These are phyloP conservation scores for Diaporthe citriasiana DNA, from an alignment of 2,329 filamentous ascomycete species.

Conservation along the genomic window DNA sequence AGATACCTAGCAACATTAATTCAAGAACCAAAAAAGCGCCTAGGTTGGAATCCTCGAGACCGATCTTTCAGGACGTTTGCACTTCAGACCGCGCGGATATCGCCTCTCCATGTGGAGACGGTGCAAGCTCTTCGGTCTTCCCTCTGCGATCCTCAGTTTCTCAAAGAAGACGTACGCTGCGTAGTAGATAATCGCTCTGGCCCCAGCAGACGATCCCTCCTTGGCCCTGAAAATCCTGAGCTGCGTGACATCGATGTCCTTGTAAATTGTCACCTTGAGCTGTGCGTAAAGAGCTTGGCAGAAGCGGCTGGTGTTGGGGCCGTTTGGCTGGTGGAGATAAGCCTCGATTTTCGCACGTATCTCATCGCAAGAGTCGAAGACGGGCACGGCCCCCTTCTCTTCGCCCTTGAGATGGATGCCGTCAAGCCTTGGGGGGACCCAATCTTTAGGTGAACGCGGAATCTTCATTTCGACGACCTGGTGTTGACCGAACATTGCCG, in stretches of 20 bases:
- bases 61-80: too few species aligned
- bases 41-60: too few species aligned
- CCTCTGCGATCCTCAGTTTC: neutral
- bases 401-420: neutral
- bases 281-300: neutral
- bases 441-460: neutral
- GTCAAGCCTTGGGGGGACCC: neutral
- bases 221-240: neutral
- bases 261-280: neutral
- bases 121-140: neutral
- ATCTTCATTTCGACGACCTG: neutral
- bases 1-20: too few species aligned
- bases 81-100: neutral
- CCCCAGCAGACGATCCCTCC: neutral
- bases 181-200: neutral
- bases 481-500: neutral
- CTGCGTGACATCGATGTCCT: neutral
- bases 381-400: neutral
- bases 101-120: neutral
- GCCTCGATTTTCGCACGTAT: neutral
- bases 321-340: neutral
- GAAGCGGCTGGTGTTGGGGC: fast-evolving
- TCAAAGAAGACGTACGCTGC: neutral
- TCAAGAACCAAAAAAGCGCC: too few species aligned
- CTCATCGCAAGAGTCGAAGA: neutral